A percentile compares a stretch with the other conserved stretches of the same genome.
Conservation (phyloP, 805 yeast genomes). For the Saturnispora mendoncae region DNA sequence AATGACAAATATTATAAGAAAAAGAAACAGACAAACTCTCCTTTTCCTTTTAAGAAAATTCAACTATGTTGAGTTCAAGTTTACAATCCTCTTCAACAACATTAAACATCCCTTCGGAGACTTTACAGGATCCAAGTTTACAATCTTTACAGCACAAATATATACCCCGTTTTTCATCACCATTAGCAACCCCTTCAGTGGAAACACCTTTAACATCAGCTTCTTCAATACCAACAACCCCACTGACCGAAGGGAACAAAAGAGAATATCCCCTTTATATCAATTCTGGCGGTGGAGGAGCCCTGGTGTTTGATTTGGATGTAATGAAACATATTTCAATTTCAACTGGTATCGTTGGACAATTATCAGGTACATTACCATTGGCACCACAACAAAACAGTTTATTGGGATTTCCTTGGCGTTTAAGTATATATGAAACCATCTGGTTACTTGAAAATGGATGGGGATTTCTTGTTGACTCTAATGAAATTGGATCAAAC, state of each 20-base stretch:
- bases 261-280: not conserved
- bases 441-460: conserved; percentile 44
- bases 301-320: conserved; percentile 48
- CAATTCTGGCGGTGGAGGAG: conserved; percentile 8
- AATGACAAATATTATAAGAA: conserved; percentile 27
- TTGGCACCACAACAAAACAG: conserved; percentile 89
- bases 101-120: not conserved
- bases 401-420: conserved; percentile 78
- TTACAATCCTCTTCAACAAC: not conserved
- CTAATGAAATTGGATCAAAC: not conserved
- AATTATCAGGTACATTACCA: conserved; percentile 74
- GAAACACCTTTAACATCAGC: no score
- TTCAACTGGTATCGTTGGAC: conserved; percentile 59
- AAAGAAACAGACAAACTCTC: not conserved
- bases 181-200: conserved; percentile 9
- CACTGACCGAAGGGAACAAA: not conserved
- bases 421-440: conserved; percentile 65
- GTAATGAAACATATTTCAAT: conserved; percentile 47
- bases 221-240: not conserved
- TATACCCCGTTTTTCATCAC: conserved; percentile 11
- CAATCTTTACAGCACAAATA: not conserved
- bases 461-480: conserved; percentile 14
- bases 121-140: not conserved
- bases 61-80: not conserved
- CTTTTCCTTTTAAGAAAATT: no score